Evolutionary conservation across 139 green algal genomes (phyloP), one percentile per base, ranked within the genome.

Genomic region (Tetradesmus lagerheimii): DNA sequence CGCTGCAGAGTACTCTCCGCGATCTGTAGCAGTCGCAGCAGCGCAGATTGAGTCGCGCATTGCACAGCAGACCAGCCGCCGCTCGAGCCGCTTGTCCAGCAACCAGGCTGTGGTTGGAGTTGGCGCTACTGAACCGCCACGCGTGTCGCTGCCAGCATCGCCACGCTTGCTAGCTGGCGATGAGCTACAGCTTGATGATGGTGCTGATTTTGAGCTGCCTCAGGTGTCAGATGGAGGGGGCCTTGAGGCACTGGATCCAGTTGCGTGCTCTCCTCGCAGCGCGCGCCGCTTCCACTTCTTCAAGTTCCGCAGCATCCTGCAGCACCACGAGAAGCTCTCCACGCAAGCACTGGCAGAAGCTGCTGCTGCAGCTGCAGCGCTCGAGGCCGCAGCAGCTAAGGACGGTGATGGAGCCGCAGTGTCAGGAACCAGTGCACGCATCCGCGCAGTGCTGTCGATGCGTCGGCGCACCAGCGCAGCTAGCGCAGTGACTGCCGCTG

Each of bases 361-460:
- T 31, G 57, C 82, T 50, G 82, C 82, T 79, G 82, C 29, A 29
- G 57, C 53, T 78, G 57, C 53, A 34, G 53, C 31, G 12, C 45
- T 53, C 11, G 57, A 74, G 27, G 37, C 82, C 8, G 57, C 66
- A 29, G 34, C 82, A 38, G 47, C 38, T 62, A 16, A 47, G 4
- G 37, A 45, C 1, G 76, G 76, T 3, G 76, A 45, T 45, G 37
- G 37, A 4, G 76, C 76, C 34, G 76, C 76, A 53, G 76, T 18
- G 2, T 45, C 71, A 41, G 71, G 71, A n/a, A 38, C 31, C 71
- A 79, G 71, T 29, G 31, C n/a, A 29, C 76, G 78, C 14, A 80
- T 88, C n/a, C n/a, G 29, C 5, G 83, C 64, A 23, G 38, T 88
- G 64, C 62, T 88, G 38, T 88, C 83, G 4, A 80, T 88, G 62